These are phyloP conservation scores for Penicillium coffeae DNA, from an alignment of 495 filamentous ascomycete genomes.

Conservation along the genomic window DNA sequence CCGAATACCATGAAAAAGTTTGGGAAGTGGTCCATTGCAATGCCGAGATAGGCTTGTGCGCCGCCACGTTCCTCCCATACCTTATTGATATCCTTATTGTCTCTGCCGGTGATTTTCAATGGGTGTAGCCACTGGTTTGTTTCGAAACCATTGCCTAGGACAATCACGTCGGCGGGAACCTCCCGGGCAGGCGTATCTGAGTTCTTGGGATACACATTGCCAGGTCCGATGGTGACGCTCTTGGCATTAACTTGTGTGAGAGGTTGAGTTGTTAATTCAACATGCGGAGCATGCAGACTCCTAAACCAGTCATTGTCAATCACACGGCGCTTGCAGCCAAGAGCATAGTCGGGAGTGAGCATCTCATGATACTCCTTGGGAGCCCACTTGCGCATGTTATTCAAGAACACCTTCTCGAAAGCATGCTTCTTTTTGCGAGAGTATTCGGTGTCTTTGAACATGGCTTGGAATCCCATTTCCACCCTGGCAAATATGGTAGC, in stretches of 20 bases:
- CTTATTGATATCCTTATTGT: constrained; percentile 46
- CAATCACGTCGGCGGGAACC: constrained; percentile 55
- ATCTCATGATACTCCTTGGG: constrained; percentile 63
- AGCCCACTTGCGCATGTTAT: constrained; percentile 45
- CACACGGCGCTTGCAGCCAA: constrained; percentile 62
- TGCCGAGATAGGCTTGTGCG: constrained; percentile 60
- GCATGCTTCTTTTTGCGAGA: constrained; percentile 22
- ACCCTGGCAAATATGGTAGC: constrained; percentile 26
- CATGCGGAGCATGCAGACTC: constrained; percentile 48
- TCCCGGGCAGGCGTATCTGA: constrained; percentile 25
- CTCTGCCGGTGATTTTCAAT: constrained; percentile 39
- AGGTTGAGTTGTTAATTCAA: constrained; percentile 56
- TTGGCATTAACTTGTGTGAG: constrained; percentile 44
- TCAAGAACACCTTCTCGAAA: constrained; percentile 36
- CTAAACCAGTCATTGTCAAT: constrained; percentile 55
- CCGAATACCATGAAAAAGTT: constrained; percentile 69
- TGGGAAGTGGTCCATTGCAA: constrained; percentile 61
- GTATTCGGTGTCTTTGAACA: constrained; percentile 29
- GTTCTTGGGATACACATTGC: constrained; percentile 41
- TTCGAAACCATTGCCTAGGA: constrained; percentile 57
- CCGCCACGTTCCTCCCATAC: constrained; percentile 57
- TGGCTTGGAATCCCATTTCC: constrained; percentile 35
- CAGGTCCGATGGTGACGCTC: constrained; percentile 54
- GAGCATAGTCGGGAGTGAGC: constrained; percentile 55
- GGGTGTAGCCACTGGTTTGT: constrained; percentile 39